A percentile compares a stretch with the other conserved stretches of the same genome.
Conservation (phyloP, 2,329 filamentous ascomycete genomes). For the Sclerotinia subarctica region DNA sequence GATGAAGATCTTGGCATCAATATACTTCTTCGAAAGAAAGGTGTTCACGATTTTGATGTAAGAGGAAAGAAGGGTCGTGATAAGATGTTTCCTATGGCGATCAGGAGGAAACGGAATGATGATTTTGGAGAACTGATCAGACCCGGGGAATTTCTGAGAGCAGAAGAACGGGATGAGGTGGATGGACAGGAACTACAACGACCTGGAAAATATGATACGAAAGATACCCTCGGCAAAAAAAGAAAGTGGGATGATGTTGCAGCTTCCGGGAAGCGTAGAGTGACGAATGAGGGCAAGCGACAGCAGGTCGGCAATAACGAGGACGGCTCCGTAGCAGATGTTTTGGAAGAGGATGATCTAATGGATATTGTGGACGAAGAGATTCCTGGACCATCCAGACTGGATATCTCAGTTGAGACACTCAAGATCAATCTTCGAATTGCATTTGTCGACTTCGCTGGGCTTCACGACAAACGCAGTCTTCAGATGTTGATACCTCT, state of each 20-base stretch:
- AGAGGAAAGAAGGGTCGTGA: slow-evolving; percentile 88
- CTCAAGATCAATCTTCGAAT: slow-evolving; percentile 71
- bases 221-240: slow-evolving; percentile 79
- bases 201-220: slow-evolving; percentile 47
- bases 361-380: slow-evolving; percentile 55
- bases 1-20: slow-evolving; percentile 93
- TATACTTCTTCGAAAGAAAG: slow-evolving; percentile 81
- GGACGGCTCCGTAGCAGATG: slow-evolving; percentile 42
- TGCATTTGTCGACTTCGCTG: slow-evolving; percentile 86
- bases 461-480: slow-evolving; percentile 88
- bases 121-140: slow-evolving; percentile 94
- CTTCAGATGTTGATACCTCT: slow-evolving; percentile 92
- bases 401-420: slow-evolving; percentile 60
- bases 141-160: slow-evolving; percentile 88
- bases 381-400: slow-evolving; percentile 68
- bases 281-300: slow-evolving; percentile 54
- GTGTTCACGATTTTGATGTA: slow-evolving; percentile 90
- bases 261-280: slow-evolving; percentile 41
- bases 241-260: slow-evolving; percentile 82
- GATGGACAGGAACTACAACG: slow-evolving; percentile 62
- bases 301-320: slow-evolving; percentile 45
- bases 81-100: slow-evolving; percentile 83
- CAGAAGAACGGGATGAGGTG: slow-evolving; percentile 81
- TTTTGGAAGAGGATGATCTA: slow-evolving; percentile 53
- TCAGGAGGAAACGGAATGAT: slow-evolving; percentile 74